Base-by-base conservation (phyloP, 2,329 filamentous ascomycete genomes). In the Fusarium torulosum region DNA sequence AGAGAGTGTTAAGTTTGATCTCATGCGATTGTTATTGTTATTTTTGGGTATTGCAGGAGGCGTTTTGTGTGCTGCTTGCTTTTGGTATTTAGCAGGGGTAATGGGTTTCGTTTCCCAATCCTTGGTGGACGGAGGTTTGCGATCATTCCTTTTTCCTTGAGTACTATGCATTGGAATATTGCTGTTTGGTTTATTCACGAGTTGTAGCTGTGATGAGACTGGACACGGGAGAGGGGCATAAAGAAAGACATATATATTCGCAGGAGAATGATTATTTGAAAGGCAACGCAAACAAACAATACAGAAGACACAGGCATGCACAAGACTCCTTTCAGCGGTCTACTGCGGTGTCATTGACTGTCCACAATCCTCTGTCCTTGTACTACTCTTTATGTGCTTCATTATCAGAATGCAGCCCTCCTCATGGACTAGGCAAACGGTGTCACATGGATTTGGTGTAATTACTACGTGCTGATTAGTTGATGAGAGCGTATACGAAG, bases 221-320 rank as follows among this genome's bases (percentile, higher is more conserved):
- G 53, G 51, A 53, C 38, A 63, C 38, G 29, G 43, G 51, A 59
- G 45, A 38, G 23, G 40, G 27, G n/a, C 25, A 53, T 43, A 43
- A 43, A 53, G 29, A 53, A 53, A 38, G 31, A 52, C 31, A 56
- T 43, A 42, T 47, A 61, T 45, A 58, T 42, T 43, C 44, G 40
- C 31, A 58, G 49, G 56, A 58, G 49, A 57, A 44, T 29, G 53
- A 23, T 23, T 47, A 50, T 42, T 64, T 66, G 63, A 63, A 40
- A 53, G 35, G 52, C 52, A 35, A 31, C 42, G 21, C 21, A 42
- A 29, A 15, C 29, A 38, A 13, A 61, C 47, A 50, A 53, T 41
- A 66, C 56, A 50, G 29, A 53, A 62, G 27, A 59, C 35, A 45
- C 35, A 25, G 41, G 37, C 37, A 52, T 42, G 46, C 35, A 33